Percentiles rank a stretch among this genome's conserved stretches.
These are phyloP conservation scores for Leccinum barrowsii DNA, from an alignment of 768 basidiomycete species.

Conservation along the genomic window DNA sequence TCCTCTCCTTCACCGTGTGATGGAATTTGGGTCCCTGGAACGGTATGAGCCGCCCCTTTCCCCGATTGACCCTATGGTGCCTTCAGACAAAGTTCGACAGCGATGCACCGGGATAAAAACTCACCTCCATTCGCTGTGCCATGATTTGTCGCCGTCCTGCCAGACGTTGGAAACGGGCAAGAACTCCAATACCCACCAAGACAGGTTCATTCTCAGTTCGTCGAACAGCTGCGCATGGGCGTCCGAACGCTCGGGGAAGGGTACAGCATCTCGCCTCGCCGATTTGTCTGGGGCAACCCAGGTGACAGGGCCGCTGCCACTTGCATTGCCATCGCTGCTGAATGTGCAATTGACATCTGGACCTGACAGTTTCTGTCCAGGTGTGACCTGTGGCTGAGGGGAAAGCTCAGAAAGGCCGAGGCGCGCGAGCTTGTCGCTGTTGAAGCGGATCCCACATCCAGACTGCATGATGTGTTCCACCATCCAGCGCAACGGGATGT, in stretches of 20 bases:
- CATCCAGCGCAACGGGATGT: conserved; percentile 78
- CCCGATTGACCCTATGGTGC: conserved; percentile 41
- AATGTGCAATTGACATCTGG: neutral
- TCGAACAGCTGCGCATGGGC: conserved; percentile 54
- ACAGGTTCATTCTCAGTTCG: conserved; percentile 36
- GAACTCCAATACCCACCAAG: conserved; percentile 77
- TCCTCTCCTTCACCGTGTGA: conserved; percentile 57
- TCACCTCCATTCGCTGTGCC: conserved; percentile 55
- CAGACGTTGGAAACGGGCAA: conserved; percentile 50
- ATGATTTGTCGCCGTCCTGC: conserved; percentile 53
- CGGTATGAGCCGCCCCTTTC: conserved; percentile 52
- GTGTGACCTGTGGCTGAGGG: conserved; percentile 9
- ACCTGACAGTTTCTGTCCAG: neutral
- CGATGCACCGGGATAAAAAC: conserved; percentile 28
- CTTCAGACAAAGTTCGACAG: neutral
- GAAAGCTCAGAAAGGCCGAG: conserved; percentile 33
- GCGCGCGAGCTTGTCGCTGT: conserved; percentile 44
- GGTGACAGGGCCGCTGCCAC: neutral
- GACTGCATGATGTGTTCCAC: conserved; percentile 58
- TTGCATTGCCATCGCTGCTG: neutral
- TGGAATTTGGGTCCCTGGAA: conserved; percentile 55
- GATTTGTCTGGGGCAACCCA: neutral
- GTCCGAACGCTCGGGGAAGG: conserved; percentile 11
- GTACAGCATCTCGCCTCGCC: neutral
- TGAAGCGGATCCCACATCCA: conserved; percentile 57